These are phyloP conservation scores for Ogataea methylovora DNA, from an alignment of 805 yeast genomes.

Conservation along the genomic window DNA sequence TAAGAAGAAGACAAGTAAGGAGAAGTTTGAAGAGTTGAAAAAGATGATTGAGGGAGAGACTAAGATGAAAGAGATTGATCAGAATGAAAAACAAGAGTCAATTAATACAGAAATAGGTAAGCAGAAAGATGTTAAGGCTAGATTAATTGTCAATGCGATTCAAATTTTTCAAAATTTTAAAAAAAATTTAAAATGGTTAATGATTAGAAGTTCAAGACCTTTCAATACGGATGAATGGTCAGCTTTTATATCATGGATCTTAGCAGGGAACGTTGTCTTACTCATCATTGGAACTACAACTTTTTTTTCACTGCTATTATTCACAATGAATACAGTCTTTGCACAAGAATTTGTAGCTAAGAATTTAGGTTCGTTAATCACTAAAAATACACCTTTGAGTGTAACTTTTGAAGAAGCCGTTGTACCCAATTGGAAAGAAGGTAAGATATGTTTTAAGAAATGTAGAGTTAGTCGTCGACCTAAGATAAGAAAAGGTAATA, in stretches of 20 bases:
- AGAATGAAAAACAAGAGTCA: no score
- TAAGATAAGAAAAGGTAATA: constrained; percentile 14
- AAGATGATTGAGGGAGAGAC: no score
- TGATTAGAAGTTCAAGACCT: constrained; percentile 69
- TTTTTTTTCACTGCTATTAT: constrained; percentile 71
- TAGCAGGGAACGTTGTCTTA: constrained; percentile 78
- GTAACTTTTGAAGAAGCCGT: constrained; percentile 91
- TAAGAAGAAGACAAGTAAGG: no score
- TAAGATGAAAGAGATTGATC: no score
- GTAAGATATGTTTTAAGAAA: constrained; percentile 74
- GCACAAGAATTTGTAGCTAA: constrained; percentile 87
- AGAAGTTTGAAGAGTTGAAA: no score
- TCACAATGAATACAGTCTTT: constrained; percentile 73
- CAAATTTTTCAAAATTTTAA: constrained; percentile 3
- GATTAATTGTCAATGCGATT: no score
- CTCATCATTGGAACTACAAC: constrained; percentile 88
- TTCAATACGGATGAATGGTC: constrained; percentile 88
- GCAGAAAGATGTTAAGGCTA: no score
- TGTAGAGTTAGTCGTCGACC: constrained; percentile 87
- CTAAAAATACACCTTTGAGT: constrained; percentile 72
- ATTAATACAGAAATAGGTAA: no score
- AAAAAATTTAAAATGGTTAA: constrained; percentile 54
- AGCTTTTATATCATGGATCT: constrained; percentile 87
- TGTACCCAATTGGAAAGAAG: constrained; percentile 89
- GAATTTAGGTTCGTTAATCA: constrained; percentile 72